phyloP scores from a whole-genome alignment of 495 filamentous ascomycete genomes.

The Pseudoneurospora amorphoporcata region DNA sequence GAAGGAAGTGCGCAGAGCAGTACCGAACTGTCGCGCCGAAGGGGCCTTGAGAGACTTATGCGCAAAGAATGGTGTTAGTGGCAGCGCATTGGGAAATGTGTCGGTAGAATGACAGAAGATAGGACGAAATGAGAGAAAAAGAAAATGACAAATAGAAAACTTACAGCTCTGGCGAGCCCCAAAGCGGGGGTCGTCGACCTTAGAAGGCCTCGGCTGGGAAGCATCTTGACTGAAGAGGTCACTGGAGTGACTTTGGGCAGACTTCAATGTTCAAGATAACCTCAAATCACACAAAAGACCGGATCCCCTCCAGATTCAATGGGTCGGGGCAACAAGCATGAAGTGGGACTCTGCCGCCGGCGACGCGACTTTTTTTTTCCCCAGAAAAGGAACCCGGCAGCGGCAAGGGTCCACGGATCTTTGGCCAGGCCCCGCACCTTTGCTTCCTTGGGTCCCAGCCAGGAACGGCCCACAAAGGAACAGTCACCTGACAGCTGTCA shows the following conservation, averaged over 20 bases:
- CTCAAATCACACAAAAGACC: not conserved
- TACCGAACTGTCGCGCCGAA: slow-evolving; percentile 20
- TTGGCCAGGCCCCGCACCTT: not conserved
- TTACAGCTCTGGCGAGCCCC: slow-evolving; percentile 26
- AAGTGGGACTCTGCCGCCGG: slow-evolving; percentile 1
- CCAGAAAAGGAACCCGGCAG: not conserved
- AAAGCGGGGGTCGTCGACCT: slow-evolving; percentile 29
- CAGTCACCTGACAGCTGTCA: not conserved
- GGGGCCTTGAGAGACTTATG: not conserved
- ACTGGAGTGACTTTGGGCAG: not conserved
- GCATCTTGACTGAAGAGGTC: slow-evolving; percentile 28
- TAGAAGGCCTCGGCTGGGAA: slow-evolving; percentile 43
- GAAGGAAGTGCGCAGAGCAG: slow-evolving; percentile 14
- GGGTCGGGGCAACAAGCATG: not conserved
- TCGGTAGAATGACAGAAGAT: not conserved
- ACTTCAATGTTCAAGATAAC: not conserved
- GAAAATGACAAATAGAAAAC: not conserved
- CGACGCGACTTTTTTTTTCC: not conserved
- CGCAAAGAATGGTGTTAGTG: not conserved
- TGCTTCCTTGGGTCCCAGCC: not conserved
- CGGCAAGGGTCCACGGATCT: not conserved
- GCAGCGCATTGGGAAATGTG: not conserved
- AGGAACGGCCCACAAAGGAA: not conserved
- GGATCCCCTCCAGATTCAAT: not conserved
- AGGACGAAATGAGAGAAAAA: not conserved